Conservation (phyloP, 306 rosid genomes). For the Crataegus laevigata region DNA sequence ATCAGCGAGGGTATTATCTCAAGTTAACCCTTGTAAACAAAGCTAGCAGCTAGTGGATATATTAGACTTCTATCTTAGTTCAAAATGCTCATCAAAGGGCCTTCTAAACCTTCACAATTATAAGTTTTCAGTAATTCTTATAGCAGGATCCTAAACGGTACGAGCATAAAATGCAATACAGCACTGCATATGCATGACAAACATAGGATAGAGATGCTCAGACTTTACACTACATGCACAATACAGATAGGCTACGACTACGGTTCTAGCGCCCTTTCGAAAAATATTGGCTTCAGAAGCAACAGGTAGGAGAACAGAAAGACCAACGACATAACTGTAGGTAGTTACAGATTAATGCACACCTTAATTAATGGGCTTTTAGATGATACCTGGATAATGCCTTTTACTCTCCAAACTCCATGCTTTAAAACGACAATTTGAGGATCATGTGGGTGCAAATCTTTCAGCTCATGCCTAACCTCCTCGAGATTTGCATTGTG, state of each 20-base stretch:
- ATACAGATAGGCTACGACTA: neutral
- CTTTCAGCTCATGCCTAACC: constrained; percentile 63
- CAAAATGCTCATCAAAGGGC: neutral
- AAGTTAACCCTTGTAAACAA: neutral
- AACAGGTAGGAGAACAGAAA: neutral
- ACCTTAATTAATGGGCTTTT: neutral
- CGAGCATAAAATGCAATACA: neutral
- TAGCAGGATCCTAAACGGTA: neutral
- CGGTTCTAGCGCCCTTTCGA: neutral
- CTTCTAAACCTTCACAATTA: neutral
- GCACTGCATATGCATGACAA: neutral
- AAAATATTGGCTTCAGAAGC: neutral
- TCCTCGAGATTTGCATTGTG: constrained; percentile 79
- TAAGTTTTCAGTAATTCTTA: neutral
- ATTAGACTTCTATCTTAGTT: neutral
- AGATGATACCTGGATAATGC: constrained; percentile 72
- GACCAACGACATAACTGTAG: neutral
- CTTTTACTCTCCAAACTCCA: constrained; percentile 96
- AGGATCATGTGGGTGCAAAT: constrained; percentile 71
- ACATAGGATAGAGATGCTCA: neutral
- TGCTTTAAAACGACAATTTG: constrained; percentile 71
- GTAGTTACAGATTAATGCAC: neutral
- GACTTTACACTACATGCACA: neutral
- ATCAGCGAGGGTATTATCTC: neutral
- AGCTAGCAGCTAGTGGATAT: neutral